Conservation (phyloP, 495 filamentous ascomycete species). For the Aspergillus bridgeri region DNA sequence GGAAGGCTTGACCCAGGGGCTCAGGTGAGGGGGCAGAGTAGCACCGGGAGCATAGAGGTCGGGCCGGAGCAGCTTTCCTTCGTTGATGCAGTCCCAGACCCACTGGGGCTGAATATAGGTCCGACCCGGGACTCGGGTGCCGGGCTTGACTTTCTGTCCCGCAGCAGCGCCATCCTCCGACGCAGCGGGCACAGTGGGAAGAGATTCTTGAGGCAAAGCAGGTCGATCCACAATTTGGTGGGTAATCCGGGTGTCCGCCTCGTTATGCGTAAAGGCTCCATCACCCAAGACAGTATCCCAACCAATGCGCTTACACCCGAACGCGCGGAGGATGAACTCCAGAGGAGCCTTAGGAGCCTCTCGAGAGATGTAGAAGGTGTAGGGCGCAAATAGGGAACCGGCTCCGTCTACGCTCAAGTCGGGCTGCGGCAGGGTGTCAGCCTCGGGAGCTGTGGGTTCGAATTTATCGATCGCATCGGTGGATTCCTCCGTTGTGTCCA, state of each 20-base stretch:
- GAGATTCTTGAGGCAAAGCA: slow-evolving; percentile 60
- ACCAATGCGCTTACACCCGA: slow-evolving; percentile 92
- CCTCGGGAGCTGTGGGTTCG: slow-evolving; percentile 69
- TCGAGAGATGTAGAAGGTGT: slow-evolving; percentile 88
- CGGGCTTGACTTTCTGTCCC: slow-evolving; percentile 41
- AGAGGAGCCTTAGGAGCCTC: slow-evolving; percentile 88
- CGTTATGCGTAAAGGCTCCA: slow-evolving; percentile 85
- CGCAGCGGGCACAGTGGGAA: slow-evolving; percentile 54
- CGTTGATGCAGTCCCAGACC: slow-evolving; percentile 96
- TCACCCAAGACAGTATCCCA: slow-evolving; percentile 90
- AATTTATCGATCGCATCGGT: slow-evolving; percentile 85
- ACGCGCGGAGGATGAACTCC: slow-evolving; percentile 90
- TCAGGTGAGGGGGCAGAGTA: slow-evolving; percentile 86
- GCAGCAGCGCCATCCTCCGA: slow-evolving; percentile 52
- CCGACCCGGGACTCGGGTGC: slow-evolving; percentile 75
- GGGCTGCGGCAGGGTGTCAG: slow-evolving; percentile 84
- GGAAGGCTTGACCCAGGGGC: slow-evolving; percentile 87
- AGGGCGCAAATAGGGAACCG: slow-evolving; percentile 73
- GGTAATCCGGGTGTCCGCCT: slow-evolving; percentile 82
- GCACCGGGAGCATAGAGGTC: slow-evolving; percentile 89
- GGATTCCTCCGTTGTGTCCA: slow-evolving; percentile 41
- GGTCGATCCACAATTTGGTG: slow-evolving; percentile 95
- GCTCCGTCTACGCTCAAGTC: slow-evolving; percentile 51
- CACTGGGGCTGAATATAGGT: slow-evolving; percentile 96
- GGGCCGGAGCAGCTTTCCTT: slow-evolving; percentile 77